A percentile compares a stretch with the other conserved stretches of the same genome.
These are phyloP conservation scores for Martiniozyma abietophila DNA, from an alignment of 805 yeast genomes.

Conservation along the genomic window DNA sequence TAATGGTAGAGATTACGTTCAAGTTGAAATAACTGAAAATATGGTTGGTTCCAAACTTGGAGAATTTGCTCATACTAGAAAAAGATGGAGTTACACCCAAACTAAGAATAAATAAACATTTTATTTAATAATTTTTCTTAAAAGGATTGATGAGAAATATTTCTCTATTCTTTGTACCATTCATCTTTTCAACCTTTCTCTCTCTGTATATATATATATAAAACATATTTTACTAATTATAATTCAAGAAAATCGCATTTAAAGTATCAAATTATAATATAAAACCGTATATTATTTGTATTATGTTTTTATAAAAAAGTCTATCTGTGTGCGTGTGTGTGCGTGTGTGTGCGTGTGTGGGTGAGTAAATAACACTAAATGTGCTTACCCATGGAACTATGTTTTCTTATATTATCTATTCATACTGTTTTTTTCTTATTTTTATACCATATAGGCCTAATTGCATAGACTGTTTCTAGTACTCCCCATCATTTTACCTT, in stretches of 20 bases:
- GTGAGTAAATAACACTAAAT: too few species aligned
- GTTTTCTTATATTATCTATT: too few species aligned
- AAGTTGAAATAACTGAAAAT: conserved; percentile 78
- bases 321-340: too few species aligned
- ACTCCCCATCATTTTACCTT: conserved; percentile 37
- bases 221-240: conserved; percentile 1
- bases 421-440: too few species aligned
- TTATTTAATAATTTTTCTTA: conserved; percentile 8
- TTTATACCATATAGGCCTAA: neutral
- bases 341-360: too few species aligned
- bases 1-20: conserved; percentile 91
- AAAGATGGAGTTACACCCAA: conserved; percentile 74
- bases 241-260: too few species aligned
- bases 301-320: too few species aligned
- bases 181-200: neutral
- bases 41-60: conserved; percentile 97
- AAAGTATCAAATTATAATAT: too few species aligned
- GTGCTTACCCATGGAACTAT: too few species aligned
- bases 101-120: conserved; percentile 46
- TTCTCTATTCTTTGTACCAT: neutral
- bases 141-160: neutral
- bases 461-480: neutral
- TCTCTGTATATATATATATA: conserved; percentile 1
- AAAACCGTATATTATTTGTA: too few species aligned
- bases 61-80: conserved; percentile 91